phyloP scores from a whole-genome alignment of 495 filamentous ascomycete genomes.

The Penicillium ucsense region DNA sequence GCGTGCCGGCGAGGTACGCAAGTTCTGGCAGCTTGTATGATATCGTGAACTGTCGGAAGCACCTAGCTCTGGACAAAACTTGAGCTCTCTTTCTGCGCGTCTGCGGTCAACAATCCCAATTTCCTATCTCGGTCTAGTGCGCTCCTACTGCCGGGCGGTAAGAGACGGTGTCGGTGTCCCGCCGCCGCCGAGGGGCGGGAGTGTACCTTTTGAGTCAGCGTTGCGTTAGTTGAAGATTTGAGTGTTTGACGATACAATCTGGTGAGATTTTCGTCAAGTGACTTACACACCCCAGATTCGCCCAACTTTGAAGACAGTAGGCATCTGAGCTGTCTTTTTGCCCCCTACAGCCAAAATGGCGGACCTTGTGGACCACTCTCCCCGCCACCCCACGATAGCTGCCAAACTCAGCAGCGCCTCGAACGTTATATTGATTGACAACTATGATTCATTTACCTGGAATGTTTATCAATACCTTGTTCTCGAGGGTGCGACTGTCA shows the following conservation, averaged over 20 bases:
- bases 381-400: constrained; percentile 64
- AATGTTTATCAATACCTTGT: constrained; percentile 98
- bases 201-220: constrained; percentile 9
- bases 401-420: constrained; percentile 62
- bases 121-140: constrained; percentile 29
- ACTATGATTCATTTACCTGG: constrained; percentile 99
- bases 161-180: constrained; percentile 1
- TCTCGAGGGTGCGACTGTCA: constrained; percentile 82
- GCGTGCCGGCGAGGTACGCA: constrained; percentile 1
- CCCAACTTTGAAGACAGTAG: no score
- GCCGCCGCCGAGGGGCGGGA: no score
- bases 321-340: background rate
- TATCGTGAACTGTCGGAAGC: no score
- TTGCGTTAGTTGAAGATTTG: background rate
- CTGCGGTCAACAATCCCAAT: constrained; percentile 29
- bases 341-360: constrained; percentile 8
- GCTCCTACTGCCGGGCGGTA: constrained; percentile 30
- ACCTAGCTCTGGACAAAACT: constrained; percentile 13
- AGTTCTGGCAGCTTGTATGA: constrained; percentile 7
- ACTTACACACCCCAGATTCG: no score
- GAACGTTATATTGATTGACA: constrained; percentile 94
- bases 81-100: constrained; percentile 13
- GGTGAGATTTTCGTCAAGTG: no score
- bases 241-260: no score
- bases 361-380: constrained; percentile 74